These are phyloP conservation scores for Reutealis trisperma DNA, from an alignment of 345 rosid genomes.

Conservation along the genomic window DNA sequence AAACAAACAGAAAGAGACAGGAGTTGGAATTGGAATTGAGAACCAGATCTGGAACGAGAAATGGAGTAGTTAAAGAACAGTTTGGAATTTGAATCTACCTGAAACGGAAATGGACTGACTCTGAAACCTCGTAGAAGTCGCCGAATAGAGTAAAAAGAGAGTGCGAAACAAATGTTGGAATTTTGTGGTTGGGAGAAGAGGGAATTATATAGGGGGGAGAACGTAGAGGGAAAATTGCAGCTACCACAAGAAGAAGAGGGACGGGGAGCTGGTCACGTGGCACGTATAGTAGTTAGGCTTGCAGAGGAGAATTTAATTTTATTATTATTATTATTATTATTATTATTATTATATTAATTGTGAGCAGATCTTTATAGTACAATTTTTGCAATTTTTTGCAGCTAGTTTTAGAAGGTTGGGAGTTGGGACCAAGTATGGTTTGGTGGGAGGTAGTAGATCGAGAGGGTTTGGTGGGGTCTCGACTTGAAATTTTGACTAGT, in stretches of 20 bases:
- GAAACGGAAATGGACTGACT: not conserved
- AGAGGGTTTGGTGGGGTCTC: not conserved
- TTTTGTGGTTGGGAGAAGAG: not conserved
- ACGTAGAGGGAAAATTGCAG: not conserved
- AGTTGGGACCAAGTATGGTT: not conserved
- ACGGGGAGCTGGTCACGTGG: constrained; percentile 16
- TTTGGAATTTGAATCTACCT: constrained; percentile 6
- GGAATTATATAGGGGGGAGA: not conserved
- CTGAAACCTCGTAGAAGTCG: constrained; percentile 1
- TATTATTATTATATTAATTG: too few relatives aligned
- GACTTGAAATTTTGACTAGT: too few relatives aligned
- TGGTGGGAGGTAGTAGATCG: not conserved
- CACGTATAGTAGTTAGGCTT: constrained; percentile 12
- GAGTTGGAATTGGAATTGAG: constrained; percentile 5
- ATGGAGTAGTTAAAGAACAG: not conserved
- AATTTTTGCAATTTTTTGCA: not conserved
- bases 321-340: too few relatives aligned
- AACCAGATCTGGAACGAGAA: constrained; percentile 9
- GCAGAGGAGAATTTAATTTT: not conserved
- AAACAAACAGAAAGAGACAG: not conserved
- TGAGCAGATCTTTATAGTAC: too few relatives aligned
- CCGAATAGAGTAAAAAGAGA: not conserved
- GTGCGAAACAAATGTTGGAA: not conserved
- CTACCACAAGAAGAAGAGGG: not conserved
- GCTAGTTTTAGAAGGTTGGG: not conserved